Evolutionary conservation across 2,329 filamentous ascomycete species (phyloP).

Genomic region (Calonectria pseudoturangicola): DNA sequence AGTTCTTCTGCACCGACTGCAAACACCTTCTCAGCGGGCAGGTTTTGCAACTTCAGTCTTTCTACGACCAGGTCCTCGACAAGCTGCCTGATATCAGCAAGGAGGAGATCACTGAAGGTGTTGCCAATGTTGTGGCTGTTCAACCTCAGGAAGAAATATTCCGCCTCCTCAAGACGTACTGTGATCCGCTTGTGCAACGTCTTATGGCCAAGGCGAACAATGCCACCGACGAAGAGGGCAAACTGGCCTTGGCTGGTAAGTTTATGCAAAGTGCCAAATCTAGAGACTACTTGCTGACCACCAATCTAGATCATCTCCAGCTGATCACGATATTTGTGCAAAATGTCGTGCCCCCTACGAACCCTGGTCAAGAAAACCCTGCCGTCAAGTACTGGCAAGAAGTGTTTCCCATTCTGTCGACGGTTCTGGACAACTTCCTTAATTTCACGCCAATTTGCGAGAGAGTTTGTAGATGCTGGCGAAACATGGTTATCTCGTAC

Average conservation of each 20-base stretch:
- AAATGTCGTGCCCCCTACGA: constrained; percentile 83
- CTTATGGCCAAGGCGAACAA: constrained; percentile 91
- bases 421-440: constrained; percentile 91
- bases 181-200: constrained; percentile 89
- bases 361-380: constrained; percentile 84
- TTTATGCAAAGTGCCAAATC: neutral
- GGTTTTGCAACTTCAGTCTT: constrained; percentile 89
- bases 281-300: constrained; percentile 43
- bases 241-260: constrained; percentile 88
- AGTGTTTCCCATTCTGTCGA: constrained; percentile 90
- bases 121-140: constrained; percentile 91
- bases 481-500: constrained; percentile 97
- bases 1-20: constrained; percentile 98
- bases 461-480: constrained; percentile 94
- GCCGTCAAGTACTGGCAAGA: constrained; percentile 98
- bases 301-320: constrained; percentile 85
- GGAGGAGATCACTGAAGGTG: constrained; percentile 96
- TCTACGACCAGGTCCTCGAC: constrained; percentile 93
- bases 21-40: constrained; percentile 89
- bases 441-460: constrained; percentile 92
- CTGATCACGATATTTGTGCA: constrained; percentile 94
- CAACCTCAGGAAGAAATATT: constrained; percentile 89
- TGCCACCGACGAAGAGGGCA: constrained; percentile 87
- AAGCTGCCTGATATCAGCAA: constrained; percentile 90
- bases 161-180: constrained; percentile 91